phyloP scores from a whole-genome alignment of 306 rosid species.

The Elaeagnus macrophylla region DNA sequence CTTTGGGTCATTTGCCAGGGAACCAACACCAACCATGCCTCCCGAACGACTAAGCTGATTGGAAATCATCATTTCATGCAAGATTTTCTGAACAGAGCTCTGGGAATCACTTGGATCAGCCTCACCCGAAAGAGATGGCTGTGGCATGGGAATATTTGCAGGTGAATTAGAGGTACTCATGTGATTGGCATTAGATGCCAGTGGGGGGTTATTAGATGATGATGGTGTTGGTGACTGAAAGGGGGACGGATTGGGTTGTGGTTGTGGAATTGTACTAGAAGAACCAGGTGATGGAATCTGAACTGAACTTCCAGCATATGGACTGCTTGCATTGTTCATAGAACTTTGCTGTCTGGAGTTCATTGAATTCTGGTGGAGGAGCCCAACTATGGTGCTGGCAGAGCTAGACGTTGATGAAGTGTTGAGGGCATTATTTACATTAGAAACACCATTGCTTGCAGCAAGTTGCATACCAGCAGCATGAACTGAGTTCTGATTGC shows the following conservation, averaged over 20 bases:
- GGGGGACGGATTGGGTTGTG: conserved; percentile 64
- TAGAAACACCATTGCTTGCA: conserved; percentile 64
- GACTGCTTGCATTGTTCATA: conserved; percentile 70
- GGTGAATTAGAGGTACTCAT: conserved; percentile 61
- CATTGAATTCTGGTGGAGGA: conserved; percentile 93
- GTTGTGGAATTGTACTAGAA: conserved; percentile 55
- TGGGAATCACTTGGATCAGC: conserved; percentile 71
- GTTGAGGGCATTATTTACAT: conserved; percentile 55
- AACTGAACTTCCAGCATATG: conserved; percentile 75
- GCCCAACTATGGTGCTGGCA: conserved; percentile 90
- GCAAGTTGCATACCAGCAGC: conserved; percentile 54
- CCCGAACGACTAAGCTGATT: conserved; percentile 55
- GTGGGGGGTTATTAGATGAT: conserved; percentile 64
- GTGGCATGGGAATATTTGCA: conserved; percentile 73
- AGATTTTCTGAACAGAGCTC: conserved; percentile 77
- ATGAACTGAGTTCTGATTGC: conserved; percentile 51
- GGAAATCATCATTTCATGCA: conserved; percentile 73
- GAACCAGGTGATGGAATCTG: conserved; percentile 93
- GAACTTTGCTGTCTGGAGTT: conserved; percentile 74
- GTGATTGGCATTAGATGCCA: conserved; percentile 65
- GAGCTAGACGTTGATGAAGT: conserved; percentile 64
- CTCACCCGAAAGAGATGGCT: conserved; percentile 60
- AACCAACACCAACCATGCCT: conserved; percentile 43
- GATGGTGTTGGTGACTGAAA: conserved; percentile 83
- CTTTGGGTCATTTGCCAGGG: conserved; percentile 69